phyloP scores from a whole-genome alignment of 768 basidiomycete genomes.

The Tremella yokohamensis region DNA sequence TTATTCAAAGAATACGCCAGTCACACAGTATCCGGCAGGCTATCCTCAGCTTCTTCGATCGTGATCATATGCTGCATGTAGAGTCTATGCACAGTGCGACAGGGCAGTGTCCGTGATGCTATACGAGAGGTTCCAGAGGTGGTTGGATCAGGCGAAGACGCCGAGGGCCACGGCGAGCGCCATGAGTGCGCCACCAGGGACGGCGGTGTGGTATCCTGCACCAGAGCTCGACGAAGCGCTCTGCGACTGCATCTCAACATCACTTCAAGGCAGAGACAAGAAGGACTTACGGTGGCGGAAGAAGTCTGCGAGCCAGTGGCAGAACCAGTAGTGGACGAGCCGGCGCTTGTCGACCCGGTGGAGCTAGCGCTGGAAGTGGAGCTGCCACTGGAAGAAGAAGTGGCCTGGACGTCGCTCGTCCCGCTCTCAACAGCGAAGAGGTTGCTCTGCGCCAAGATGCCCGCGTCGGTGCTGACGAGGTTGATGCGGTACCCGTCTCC shows the following conservation, averaged over 20 bases:
- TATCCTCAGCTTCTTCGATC: no score
- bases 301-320: conserved; percentile 12
- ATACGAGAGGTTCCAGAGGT: no score
- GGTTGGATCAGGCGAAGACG: conserved; percentile 9
- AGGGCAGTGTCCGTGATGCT: no score
- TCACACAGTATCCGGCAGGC: no score
- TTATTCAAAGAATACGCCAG: no score
- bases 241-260: neutral
- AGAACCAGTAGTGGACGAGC: conserved; percentile 8
- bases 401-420: conserved; percentile 21
- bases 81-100: no score
- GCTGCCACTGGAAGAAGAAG: conserved; percentile 1
- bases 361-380: conserved; percentile 8
- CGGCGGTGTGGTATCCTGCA: conserved; percentile 5
- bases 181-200: conserved; percentile 8
- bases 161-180: conserved; percentile 12
- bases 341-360: no score
- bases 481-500: conserved; percentile 26
- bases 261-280: neutral
- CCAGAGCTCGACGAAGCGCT: conserved; percentile 7
- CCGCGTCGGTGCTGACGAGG: conserved; percentile 14
- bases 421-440: conserved; percentile 35
- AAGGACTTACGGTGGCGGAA: conserved; percentile 2
- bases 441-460: conserved; percentile 39
- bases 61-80: no score